Percentiles rank a stretch among this genome's conserved stretches.
Evolutionary conservation across 176 grass and related monocot species (phyloP).

Genomic region (Oryza officinalis): DNA sequence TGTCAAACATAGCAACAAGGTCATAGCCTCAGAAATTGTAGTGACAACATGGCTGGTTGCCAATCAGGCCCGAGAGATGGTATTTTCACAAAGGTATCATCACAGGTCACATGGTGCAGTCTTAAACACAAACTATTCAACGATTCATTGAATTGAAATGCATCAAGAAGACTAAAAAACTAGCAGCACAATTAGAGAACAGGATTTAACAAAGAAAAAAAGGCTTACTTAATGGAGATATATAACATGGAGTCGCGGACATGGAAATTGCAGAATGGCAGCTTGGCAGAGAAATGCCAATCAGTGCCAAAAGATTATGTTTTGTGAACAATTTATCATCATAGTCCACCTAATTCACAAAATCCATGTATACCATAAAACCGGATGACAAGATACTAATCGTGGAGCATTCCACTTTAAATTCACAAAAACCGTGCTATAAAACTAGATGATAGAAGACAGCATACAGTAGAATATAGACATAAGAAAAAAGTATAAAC

Average conservation of each 20-base stretch:
- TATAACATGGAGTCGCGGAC: constrained; percentile 1
- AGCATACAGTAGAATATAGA: background rate
- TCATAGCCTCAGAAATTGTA: constrained; percentile 19
- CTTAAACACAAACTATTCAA: constrained; percentile 11
- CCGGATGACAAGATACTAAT: too few relatives aligned
- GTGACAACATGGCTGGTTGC: background rate
- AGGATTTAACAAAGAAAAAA: background rate
- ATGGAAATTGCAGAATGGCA: constrained; percentile 27
- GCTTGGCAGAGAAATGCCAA: constrained; percentile 1
- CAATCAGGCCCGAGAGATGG: constrained; percentile 24
- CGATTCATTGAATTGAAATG: background rate
- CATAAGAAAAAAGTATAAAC: background rate
- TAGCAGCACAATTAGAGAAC: background rate
- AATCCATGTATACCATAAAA: background rate
- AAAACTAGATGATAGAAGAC: background rate
- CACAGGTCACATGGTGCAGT: background rate
- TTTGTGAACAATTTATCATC: constrained; percentile 3
- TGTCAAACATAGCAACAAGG: background rate
- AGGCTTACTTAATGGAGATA: background rate
- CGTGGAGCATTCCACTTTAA: background rate
- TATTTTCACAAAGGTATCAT: constrained; percentile 9
- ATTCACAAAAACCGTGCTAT: background rate
- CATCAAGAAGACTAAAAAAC: background rate
- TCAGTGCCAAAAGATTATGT: constrained; percentile 17
- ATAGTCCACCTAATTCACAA: too few relatives aligned